Conservation (phyloP, 305 asterid species). For the Ilex paraguariensis region DNA sequence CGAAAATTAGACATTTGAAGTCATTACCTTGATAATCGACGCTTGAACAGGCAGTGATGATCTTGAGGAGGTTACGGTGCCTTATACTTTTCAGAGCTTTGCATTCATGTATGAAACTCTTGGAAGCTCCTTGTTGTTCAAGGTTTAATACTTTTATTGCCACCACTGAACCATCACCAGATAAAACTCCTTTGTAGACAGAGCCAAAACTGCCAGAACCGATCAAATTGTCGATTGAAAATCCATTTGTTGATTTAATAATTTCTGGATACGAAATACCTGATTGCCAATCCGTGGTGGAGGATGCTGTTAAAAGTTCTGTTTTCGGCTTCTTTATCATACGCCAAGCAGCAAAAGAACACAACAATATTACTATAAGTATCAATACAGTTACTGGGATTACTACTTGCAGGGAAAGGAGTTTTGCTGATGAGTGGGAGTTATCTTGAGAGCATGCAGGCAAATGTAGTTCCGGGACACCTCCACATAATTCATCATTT, state of each 20-base stretch:
- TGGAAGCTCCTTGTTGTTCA: background rate
- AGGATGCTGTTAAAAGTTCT: background rate
- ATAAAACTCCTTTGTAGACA: background rate
- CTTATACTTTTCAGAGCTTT: background rate
- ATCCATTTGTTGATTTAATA: background rate
- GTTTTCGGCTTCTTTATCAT: background rate
- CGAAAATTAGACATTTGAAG: background rate
- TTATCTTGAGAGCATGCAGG: background rate
- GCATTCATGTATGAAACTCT: constrained; percentile 2
- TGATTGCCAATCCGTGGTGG: background rate
- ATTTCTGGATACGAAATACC: background rate
- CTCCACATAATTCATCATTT: constrained; percentile 12
- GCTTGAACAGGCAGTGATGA: background rate
- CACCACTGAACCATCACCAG: background rate
- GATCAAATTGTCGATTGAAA: background rate
- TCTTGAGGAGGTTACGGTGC: constrained; percentile 4
- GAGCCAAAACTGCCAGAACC: background rate
- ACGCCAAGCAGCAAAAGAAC: background rate
- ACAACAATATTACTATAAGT: background rate
- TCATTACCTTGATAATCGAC: background rate
- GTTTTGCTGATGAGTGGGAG: background rate
- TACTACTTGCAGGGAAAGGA: background rate
- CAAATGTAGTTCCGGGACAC: constrained; percentile 2
- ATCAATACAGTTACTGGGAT: background rate
- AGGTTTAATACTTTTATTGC: background rate